Percentiles rank a stretch among this genome's conserved stretches.
Evolutionary conservation across 495 filamentous ascomycete genomes (phyloP).

Genomic region (Elasticomyces elasticus): DNA sequence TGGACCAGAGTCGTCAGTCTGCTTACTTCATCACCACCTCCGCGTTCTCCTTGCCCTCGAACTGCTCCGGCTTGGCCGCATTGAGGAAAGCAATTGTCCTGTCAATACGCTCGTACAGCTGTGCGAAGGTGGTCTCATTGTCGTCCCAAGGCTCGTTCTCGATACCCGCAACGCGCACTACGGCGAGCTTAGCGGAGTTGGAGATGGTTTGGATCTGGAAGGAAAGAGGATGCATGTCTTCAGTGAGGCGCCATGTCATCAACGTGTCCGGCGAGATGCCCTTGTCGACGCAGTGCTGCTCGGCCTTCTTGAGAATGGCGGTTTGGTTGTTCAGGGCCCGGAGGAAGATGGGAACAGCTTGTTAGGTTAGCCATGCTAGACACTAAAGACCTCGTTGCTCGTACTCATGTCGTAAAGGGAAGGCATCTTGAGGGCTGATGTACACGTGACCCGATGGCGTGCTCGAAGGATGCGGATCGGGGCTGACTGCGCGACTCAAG

Average conservation of each 20-base stretch:
- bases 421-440: not conserved
- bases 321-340: not conserved
- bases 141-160: conserved; percentile 27
- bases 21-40: conserved; percentile 27
- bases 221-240: conserved; percentile 42
- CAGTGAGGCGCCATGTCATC: conserved; percentile 20
- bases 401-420: conserved; percentile 3
- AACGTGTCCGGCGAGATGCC: not conserved
- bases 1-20: too few relatives aligned
- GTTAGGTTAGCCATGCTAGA: not conserved
- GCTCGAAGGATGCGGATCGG: not conserved
- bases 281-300: not conserved
- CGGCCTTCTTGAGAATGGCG: conserved; percentile 4
- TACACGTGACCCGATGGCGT: not conserved
- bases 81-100: conserved; percentile 35
- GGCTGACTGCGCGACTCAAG: not conserved
- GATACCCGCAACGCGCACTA: conserved; percentile 26
- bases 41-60: conserved; percentile 32
- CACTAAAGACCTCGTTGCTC: not conserved
- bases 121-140: conserved; percentile 33
- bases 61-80: conserved; percentile 29
- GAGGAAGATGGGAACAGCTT: not conserved
- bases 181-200: conserved; percentile 24
- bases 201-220: conserved; percentile 38
- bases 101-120: conserved; percentile 35